A percentile compares a stretch with the other conserved stretches of the same genome.
Conservation (phyloP, 2,329 filamentous ascomycete species). For the Zymoseptoria pseudotritici region DNA sequence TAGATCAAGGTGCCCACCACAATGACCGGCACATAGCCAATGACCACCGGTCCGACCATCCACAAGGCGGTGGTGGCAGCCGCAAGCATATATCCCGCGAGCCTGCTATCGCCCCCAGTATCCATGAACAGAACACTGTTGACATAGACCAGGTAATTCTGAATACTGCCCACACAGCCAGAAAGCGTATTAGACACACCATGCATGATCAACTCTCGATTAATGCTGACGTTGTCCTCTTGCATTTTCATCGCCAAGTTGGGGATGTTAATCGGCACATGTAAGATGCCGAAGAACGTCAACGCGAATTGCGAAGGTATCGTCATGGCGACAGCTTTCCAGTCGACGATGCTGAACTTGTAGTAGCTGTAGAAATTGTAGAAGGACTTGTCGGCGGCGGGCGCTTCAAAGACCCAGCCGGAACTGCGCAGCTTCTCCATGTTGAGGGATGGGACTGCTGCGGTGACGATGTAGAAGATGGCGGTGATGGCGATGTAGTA, state of each 20-base stretch:
- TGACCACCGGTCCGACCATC: constrained; percentile 75
- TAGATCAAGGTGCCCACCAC: constrained; percentile 95
- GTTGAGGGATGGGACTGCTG: constrained; percentile 59
- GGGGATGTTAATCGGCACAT: constrained; percentile 96
- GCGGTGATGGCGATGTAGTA: constrained; percentile 76
- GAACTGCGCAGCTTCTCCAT: constrained; percentile 58
- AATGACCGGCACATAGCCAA: constrained; percentile 93
- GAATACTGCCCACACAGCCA: constrained; percentile 77
- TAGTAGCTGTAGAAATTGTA: constrained; percentile 98
- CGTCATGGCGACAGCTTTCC: constrained; percentile 73
- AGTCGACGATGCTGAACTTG: constrained; percentile 57
- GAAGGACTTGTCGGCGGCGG: constrained; percentile 79
- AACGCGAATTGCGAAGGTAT: constrained; percentile 93
- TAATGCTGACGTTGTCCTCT: constrained; percentile 85
- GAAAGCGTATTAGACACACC: constrained; percentile 89
- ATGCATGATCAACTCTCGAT: constrained; percentile 85
- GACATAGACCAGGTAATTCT: constrained; percentile 94
- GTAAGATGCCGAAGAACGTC: constrained; percentile 93
- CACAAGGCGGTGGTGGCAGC: constrained; percentile 72
- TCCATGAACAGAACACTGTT: constrained; percentile 96
- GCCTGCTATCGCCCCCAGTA: constrained; percentile 77
- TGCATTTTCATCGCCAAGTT: constrained; percentile 83
- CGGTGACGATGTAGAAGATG: constrained; percentile 71
- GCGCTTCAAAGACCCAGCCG: constrained; percentile 90
- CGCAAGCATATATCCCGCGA: constrained; percentile 81